phyloP scores from a whole-genome alignment of 192 early-diverging fungal species.

The Dissophora ornata region DNA sequence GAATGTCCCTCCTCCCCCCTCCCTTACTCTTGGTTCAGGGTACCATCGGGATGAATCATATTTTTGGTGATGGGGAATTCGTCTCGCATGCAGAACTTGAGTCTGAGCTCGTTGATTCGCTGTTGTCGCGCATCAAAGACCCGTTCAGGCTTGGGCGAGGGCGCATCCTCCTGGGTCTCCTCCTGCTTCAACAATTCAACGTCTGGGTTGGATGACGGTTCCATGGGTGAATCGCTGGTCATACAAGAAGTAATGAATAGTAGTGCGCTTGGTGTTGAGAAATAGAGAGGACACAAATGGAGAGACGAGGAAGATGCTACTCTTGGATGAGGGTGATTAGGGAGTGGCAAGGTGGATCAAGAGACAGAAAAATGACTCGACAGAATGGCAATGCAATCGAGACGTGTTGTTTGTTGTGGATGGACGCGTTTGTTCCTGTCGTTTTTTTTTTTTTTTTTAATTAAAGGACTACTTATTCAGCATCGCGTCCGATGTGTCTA shows the following conservation, averaged over 20 bases:
- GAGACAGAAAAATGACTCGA: too few species aligned
- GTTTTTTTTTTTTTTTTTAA: too few species aligned
- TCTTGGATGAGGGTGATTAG: too few species aligned
- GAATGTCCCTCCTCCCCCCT: too few species aligned
- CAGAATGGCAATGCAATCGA: too few species aligned
- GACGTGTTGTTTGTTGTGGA: too few species aligned
- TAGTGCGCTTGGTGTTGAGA: neutral
- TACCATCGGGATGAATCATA: slow-evolving; percentile 86
- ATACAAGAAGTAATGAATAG: neutral
- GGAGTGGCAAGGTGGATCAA: too few species aligned
- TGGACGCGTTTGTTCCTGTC: too few species aligned
- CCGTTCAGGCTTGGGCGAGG: slow-evolving; percentile 15
- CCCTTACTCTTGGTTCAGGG: slow-evolving; percentile 92
- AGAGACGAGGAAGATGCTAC: too few species aligned
- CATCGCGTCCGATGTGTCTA: neutral
- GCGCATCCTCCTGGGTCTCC: slow-evolving; percentile 5
- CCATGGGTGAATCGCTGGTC: slow-evolving; percentile 13
- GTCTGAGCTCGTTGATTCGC: slow-evolving; percentile 83
- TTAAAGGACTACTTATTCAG: too few species aligned
- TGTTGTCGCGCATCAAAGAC: slow-evolving; percentile 65
- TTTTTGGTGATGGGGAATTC: slow-evolving; percentile 88
- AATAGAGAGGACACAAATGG: neutral
- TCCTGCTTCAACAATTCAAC: neutral
- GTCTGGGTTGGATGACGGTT: neutral
- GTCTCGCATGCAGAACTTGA: slow-evolving; percentile 84